phyloP scores from a whole-genome alignment of 73 alveolate genomes.

The Durusdinium trenchii region DNA sequence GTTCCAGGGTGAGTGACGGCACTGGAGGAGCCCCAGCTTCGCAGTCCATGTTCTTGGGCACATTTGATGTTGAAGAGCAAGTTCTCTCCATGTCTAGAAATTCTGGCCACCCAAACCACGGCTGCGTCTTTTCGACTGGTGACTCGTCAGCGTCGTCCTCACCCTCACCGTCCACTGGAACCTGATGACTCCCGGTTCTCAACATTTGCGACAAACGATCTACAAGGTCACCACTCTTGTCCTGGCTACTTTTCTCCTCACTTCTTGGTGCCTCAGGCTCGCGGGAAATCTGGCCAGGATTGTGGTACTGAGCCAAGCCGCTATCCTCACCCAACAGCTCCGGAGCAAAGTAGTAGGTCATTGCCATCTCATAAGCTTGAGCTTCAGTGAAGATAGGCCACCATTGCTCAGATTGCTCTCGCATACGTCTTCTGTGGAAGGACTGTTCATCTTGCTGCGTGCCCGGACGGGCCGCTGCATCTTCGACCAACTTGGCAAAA shows the following conservation, averaged over 20 bases:
- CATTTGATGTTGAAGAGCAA: neutral
- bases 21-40: neutral
- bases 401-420: slow-evolving; percentile 63
- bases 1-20: neutral
- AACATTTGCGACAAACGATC: slow-evolving; percentile 22
- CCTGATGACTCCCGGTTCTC: slow-evolving; percentile 51
- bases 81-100: slow-evolving; percentile 25
- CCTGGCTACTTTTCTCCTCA: slow-evolving; percentile 10
- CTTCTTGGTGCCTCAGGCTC: neutral
- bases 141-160: slow-evolving; percentile 2
- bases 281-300: slow-evolving; percentile 21
- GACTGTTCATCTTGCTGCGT: slow-evolving; percentile 40
- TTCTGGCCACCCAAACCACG: slow-evolving; percentile 47
- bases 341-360: slow-evolving; percentile 6
- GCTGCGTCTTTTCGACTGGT: neutral
- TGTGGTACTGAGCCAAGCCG: neutral
- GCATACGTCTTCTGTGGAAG: neutral
- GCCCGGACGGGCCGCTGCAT: slow-evolving; percentile 85
- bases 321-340: neutral
- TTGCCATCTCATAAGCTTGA: neutral
- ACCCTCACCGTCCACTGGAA: slow-evolving; percentile 35
- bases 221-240: slow-evolving; percentile 18
- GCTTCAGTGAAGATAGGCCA: neutral
- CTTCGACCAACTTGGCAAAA: slow-evolving; percentile 78
- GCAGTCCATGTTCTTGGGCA: neutral